A percentile compares a stretch with the other conserved stretches of the same genome.
Evolutionary conservation across 2,329 filamentous ascomycete genomes (phyloP).

Genomic region (Penicillium verrucosum): DNA sequence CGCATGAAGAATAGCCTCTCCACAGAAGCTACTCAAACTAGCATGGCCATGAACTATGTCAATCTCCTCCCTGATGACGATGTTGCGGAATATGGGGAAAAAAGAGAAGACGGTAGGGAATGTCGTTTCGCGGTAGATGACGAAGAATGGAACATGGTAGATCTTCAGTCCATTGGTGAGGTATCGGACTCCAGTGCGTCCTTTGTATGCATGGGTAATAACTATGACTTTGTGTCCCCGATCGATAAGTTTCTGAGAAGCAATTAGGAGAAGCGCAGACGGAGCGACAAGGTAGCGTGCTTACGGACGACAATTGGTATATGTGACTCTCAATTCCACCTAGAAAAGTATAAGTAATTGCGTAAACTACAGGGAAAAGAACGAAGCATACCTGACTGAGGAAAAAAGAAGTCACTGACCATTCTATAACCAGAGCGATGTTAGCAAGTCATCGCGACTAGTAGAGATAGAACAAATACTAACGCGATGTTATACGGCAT

Average conservation of each 20-base stretch:
- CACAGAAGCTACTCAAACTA: slow-evolving; percentile 86
- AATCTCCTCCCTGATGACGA: slow-evolving; percentile 88
- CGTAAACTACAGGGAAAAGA: not conserved
- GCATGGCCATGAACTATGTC: slow-evolving; percentile 98
- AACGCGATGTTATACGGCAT: slow-evolving; percentile 72
- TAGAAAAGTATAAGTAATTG: slow-evolving; percentile 27
- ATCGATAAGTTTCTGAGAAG: slow-evolving; percentile 77
- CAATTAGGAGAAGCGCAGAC: slow-evolving; percentile 9
- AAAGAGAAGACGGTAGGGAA: slow-evolving; percentile 98
- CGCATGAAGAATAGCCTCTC: slow-evolving; percentile 91
- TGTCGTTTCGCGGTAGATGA: slow-evolving; percentile 89
- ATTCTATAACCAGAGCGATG: slow-evolving; percentile 53
- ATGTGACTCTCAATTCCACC: slow-evolving; percentile 96
- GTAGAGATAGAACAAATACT: slow-evolving; percentile 28
- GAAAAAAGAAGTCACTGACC: slow-evolving; percentile 99
- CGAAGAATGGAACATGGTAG: slow-evolving; percentile 93
- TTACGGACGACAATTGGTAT: slow-evolving; percentile 82
- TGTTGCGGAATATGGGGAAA: slow-evolving; percentile 96
- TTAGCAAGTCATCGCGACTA: slow-evolving; percentile 26
- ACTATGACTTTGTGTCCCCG: slow-evolving; percentile 97
- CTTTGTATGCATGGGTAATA: slow-evolving; percentile 91
- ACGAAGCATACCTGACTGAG: slow-evolving; percentile 66
- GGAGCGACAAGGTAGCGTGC: slow-evolving; percentile 14
- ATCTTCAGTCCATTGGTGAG: slow-evolving; percentile 97
- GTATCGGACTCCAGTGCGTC: slow-evolving; percentile 87